Conservation (phyloP, 768 basidiomycete species). For the Macrolepiota dolichaula region DNA sequence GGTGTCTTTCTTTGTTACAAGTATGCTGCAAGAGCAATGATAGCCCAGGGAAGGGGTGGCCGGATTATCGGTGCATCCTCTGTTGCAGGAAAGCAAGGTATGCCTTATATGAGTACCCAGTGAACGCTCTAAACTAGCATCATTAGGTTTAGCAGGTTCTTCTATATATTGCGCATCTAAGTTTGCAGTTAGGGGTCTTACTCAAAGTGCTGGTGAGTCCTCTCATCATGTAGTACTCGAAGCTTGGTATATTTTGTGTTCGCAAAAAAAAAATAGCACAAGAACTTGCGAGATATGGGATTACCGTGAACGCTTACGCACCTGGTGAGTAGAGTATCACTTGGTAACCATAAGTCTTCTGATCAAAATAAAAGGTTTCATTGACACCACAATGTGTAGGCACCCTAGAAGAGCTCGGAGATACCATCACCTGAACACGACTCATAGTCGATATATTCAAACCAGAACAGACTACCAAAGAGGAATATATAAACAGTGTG, state of each 20-base stretch:
- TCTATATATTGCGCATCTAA: constrained; percentile 32
- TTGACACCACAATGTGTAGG: too few species aligned
- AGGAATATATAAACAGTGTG: too few species aligned
- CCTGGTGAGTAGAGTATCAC: constrained; percentile 22
- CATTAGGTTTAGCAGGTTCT: not conserved
- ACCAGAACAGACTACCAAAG: too few species aligned
- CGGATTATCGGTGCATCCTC: constrained; percentile 49
- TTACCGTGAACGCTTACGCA: constrained; percentile 43
- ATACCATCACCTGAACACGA: too few species aligned
- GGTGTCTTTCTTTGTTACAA: constrained; percentile 64
- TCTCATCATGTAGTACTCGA: not conserved
- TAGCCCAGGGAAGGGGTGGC: constrained; percentile 48
- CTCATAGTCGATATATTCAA: too few species aligned
- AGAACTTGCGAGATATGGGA: constrained; percentile 34
- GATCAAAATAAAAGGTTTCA: too few species aligned
- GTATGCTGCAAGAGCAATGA: constrained; percentile 62
- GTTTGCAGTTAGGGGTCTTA: constrained; percentile 38
- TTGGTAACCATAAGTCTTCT: too few species aligned
- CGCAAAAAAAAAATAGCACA: constrained; percentile 20
- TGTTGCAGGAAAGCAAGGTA: constrained; percentile 25
- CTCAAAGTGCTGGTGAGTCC: constrained; percentile 33
- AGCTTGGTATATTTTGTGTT: not conserved
- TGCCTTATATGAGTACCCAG: not conserved
- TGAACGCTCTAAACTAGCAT: not conserved
- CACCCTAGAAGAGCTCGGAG: too few species aligned